Conservation (phyloP, 129 eudicot genomes). For the Tagetes patula region DNA sequence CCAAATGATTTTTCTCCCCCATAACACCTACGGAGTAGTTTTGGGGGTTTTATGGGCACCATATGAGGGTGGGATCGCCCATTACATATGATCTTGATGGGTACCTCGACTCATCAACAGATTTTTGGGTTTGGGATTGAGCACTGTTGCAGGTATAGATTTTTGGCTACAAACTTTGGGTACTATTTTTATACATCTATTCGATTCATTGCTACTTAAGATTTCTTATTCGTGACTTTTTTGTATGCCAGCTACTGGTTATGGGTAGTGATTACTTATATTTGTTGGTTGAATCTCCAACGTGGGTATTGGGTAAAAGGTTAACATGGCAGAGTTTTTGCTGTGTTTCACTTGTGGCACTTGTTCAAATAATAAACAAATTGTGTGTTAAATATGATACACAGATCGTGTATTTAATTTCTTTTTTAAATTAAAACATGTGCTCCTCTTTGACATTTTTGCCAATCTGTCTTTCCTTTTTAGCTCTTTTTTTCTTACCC, state of each 20-base stretch:
- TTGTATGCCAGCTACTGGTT: not conserved
- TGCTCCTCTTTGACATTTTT: not conserved
- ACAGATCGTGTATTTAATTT: not conserved
- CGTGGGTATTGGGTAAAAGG: not conserved
- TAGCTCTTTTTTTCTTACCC: not conserved
- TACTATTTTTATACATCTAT: not conserved
- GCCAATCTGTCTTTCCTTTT: not conserved
- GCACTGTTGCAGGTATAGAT: not conserved
- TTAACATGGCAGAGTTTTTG: not conserved
- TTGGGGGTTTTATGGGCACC: no score
- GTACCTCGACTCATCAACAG: not conserved
- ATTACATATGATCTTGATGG: not conserved
- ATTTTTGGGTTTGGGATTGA: not conserved
- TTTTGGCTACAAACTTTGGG: not conserved
- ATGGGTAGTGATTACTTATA: not conserved
- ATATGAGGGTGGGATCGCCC: no score
- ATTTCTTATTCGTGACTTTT: not conserved
- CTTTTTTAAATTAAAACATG: not conserved
- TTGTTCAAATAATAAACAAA: not conserved
- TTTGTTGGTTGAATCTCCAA: not conserved
- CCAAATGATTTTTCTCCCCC: no score
- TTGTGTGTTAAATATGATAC: not conserved
- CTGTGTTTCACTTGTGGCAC: not conserved
- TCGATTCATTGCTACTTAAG: not conserved
- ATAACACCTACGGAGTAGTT: no score